Base-by-base conservation (phyloP, 176 grass and related monocot genomes). In the Phoenix dactylifera region DNA sequence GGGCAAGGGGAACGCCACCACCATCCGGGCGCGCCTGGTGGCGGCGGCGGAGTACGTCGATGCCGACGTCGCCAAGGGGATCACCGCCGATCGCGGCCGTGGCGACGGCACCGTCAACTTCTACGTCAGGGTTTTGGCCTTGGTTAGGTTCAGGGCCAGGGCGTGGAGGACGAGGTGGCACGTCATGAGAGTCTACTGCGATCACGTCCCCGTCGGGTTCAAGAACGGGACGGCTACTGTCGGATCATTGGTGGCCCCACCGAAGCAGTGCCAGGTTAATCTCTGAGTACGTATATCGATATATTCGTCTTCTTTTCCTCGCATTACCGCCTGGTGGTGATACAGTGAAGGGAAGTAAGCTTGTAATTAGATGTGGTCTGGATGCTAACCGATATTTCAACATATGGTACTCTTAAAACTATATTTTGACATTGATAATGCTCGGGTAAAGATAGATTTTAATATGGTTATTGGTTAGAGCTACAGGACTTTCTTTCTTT, bases 161-260 rank as follows among this genome's bases (percentile, higher is more conserved):
- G 84, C 68, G 16, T 98, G 88, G 94, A 82, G 87, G 24, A 93
- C 94, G 2, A 60, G 94, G 2, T 65, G 84, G 22, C 86, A 89
- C 67, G 67, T 65, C 4, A 12, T 98, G 59, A 86, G 79, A 79
- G 82, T 89, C 0, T 59, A 64, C 23, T 98, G 94, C 55, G 82
- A 93, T 24, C 69, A 79, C 16, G 76, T 89, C 30, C 66, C 74
- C 3, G 76, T 98, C 16, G 67, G 59, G 18, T 72, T 92, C 72
- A 74, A 24, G 15, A 74, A 69, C 29, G 79, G 66, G 44, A 98
- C 88, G 17, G 74, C 72, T 6, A 76, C 59, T 10, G 64, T 72
- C 7, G 80, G 62, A 32, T 16, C 54, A 19, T 52, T 69, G 51
- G 48, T 63, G 59, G 83, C 77, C 1, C 57, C 77, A 18, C 62